A percentile compares a stretch with the other conserved stretches of the same genome.
Evolutionary conservation across 2,329 filamentous ascomycete genomes (phyloP).

Genomic region (Fonsecaea multimorphosa): DNA sequence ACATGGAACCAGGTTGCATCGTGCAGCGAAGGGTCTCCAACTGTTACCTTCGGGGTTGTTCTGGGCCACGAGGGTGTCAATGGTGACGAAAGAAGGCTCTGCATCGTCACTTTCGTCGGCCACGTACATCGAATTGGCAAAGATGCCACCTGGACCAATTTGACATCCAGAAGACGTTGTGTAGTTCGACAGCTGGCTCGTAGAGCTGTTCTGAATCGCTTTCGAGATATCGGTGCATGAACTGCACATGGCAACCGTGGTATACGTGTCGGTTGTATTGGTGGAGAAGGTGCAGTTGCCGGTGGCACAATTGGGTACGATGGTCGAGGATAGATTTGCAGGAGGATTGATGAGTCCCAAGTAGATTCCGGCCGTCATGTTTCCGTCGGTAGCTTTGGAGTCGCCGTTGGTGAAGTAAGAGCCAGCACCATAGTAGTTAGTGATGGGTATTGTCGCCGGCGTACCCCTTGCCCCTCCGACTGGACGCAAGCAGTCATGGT

Average conservation of each 20-base stretch:
- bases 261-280: not conserved
- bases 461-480: slow-evolving; percentile 20
- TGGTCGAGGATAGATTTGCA: not conserved
- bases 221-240: slow-evolving; percentile 15
- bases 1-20: slow-evolving; percentile 4
- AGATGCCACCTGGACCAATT: not conserved
- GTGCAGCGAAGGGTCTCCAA: not conserved
- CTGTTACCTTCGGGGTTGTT: not conserved
- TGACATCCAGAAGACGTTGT: slow-evolving; percentile 6
- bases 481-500: slow-evolving; percentile 12
- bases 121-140: not conserved
- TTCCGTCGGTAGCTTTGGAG: slow-evolving; percentile 1
- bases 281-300: slow-evolving; percentile 18
- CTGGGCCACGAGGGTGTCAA: not conserved
- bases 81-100: no score
- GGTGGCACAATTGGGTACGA: slow-evolving; percentile 4
- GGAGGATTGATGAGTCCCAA: slow-evolving; percentile 3
- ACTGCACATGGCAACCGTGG: slow-evolving; percentile 8
- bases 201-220: not conserved
- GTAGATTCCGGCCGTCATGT: not conserved
- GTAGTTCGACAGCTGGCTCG: not conserved
- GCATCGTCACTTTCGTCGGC: slow-evolving; percentile 7
- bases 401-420: slow-evolving; percentile 1
- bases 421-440: not conserved
- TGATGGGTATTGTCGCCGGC: slow-evolving; percentile 10